phyloP scores from a whole-genome alignment of 2,329 filamentous ascomycete species.

The Pestalotiopsis sp. region DNA sequence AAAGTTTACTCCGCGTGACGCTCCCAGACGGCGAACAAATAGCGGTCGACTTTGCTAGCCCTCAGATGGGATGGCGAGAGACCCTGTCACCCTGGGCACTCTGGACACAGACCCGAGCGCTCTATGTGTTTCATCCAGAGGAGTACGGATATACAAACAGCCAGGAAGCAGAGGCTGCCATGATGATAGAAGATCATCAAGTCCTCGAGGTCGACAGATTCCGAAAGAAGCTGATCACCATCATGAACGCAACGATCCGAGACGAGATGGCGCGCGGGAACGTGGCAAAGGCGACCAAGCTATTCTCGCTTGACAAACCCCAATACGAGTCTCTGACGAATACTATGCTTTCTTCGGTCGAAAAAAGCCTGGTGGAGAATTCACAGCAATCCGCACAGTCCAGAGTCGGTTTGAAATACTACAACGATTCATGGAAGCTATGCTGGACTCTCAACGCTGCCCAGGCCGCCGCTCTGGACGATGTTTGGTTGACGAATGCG shows the following conservation, averaged over 20 bases:
- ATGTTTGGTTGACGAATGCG: neutral
- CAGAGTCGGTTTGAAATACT: neutral
- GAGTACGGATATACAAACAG: neutral
- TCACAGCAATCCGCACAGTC: neutral
- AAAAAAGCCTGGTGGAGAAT: neutral
- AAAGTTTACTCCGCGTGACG: conserved; percentile 3
- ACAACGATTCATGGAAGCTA: neutral
- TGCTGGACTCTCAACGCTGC: neutral
- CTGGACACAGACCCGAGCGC: neutral
- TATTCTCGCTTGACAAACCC: neutral
- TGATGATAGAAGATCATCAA: neutral
- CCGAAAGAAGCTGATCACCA: neutral
- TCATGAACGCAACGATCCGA: neutral
- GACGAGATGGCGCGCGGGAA: neutral
- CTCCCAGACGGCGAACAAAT: neutral
- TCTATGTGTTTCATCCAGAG: neutral
- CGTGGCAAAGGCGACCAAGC: neutral
- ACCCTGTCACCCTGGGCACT: conserved; percentile 1
- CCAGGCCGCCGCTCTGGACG: neutral
- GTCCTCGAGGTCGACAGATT: neutral
- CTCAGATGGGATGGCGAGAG: conserved; percentile 9
- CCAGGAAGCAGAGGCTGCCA: neutral
- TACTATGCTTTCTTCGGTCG: neutral
- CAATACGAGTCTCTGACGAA: neutral
- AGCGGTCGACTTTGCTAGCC: neutral